A percentile compares a stretch with the other conserved stretches of the same genome.
phyloP scores from a whole-genome alignment of 179 eudicot genomes.

The Silene vulgaris region DNA sequence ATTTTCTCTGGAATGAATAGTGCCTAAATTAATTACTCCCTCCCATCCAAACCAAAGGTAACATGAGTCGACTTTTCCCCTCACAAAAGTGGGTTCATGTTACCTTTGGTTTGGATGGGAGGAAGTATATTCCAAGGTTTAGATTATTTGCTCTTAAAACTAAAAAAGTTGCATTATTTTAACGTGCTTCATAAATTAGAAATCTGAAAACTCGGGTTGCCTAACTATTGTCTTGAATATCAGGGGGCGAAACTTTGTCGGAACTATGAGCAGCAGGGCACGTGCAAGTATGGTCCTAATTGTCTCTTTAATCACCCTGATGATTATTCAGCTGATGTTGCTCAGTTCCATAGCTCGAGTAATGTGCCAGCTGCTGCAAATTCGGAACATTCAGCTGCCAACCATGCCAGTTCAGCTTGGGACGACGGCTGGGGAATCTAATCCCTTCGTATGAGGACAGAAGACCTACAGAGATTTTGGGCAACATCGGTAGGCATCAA shows the following conservation, averaged over 20 bases:
- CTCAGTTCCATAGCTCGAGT: constrained; percentile 17
- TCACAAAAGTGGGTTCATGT: too few species aligned
- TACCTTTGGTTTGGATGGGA: too few species aligned
- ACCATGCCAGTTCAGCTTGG: constrained; percentile 28
- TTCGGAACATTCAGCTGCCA: constrained; percentile 18
- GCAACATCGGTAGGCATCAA: constrained; percentile 21
- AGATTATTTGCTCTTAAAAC: neutral
- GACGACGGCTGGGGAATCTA: constrained; percentile 38
- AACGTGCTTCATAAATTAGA: neutral
- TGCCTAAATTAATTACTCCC: too few species aligned
- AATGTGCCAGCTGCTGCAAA: constrained; percentile 18
- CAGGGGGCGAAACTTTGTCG: constrained; percentile 46
- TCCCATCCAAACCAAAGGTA: too few species aligned
- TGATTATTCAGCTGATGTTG: constrained; percentile 21
- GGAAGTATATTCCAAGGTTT: too few species aligned
- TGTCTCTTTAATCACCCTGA: constrained; percentile 42
- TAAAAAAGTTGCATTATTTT: neutral
- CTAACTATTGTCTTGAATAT: neutral
- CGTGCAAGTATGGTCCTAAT: constrained; percentile 36
- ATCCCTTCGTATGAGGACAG: neutral
- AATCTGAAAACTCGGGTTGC: neutral
- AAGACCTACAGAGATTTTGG: constrained; percentile 11
- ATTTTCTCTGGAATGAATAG: too few species aligned
- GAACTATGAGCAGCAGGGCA: constrained; percentile 42
- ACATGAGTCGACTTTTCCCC: too few species aligned